phyloP scores from a whole-genome alignment of 2,329 filamentous ascomycete genomes.

The Aspergillus ustus region DNA sequence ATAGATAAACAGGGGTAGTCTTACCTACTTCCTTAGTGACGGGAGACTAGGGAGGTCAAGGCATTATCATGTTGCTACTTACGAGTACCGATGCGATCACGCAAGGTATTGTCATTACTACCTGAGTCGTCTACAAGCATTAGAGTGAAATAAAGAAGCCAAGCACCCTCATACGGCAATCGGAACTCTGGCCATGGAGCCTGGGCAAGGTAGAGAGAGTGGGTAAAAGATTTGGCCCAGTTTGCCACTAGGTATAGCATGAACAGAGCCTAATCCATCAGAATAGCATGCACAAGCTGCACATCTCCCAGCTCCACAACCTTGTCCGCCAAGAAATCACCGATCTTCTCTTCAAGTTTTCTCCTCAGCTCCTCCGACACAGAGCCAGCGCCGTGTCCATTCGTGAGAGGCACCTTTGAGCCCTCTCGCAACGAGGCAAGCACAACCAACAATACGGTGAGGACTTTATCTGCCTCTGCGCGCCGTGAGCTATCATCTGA shows the following conservation, averaged over 20 bases:
- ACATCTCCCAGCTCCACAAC: conserved; percentile 48
- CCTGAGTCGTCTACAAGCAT: not conserved
- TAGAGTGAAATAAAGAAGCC: not conserved
- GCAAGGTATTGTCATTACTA: not conserved
- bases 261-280: conserved; percentile 30
- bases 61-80: too few species aligned
- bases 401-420: conserved; percentile 38
- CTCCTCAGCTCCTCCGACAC: conserved; percentile 44
- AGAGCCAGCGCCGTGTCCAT: conserved; percentile 42
- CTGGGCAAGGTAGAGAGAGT: too few species aligned
- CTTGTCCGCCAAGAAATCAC: conserved; percentile 45
- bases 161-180: not conserved
- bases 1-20: too few species aligned
- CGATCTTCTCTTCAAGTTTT: conserved; percentile 46
- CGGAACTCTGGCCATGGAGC: too few species aligned
- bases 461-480: conserved; percentile 64
- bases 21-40: too few species aligned
- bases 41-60: too few species aligned
- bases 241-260: too few species aligned
- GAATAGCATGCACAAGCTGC: conserved; percentile 45
- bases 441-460: conserved; percentile 60
- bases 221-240: too few species aligned
- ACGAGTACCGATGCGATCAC: not conserved
- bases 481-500: conserved; percentile 56
- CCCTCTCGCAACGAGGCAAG: conserved; percentile 60